Evolutionary conservation across 2,329 filamentous ascomycete genomes (phyloP).

Genomic region (Alternaria sp.): DNA sequence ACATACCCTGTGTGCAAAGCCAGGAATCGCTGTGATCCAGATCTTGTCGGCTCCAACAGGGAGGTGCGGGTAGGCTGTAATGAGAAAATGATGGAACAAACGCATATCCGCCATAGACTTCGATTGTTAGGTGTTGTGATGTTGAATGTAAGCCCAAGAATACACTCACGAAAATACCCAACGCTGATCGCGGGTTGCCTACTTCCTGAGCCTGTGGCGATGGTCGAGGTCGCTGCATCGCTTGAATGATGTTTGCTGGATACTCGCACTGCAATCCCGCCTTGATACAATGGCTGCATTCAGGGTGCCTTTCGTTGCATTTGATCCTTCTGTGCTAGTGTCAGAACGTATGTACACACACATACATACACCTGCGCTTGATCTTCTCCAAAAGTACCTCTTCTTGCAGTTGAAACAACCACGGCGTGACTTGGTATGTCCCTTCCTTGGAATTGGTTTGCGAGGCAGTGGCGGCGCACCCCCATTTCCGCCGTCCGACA

Average conservation of each 20-base stretch:
- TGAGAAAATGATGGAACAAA: constrained; percentile 73
- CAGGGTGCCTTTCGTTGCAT: constrained; percentile 72
- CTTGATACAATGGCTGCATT: constrained; percentile 71
- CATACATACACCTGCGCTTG: not conserved
- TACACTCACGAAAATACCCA: constrained; percentile 46
- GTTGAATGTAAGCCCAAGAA: constrained; percentile 8
- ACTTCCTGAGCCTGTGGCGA: constrained; percentile 39
- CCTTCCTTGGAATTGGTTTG: constrained; percentile 58
- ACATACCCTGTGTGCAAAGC: constrained; percentile 71
- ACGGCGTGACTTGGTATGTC: constrained; percentile 71
- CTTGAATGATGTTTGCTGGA: constrained; percentile 56
- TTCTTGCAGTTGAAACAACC: constrained; percentile 73
- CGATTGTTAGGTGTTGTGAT: constrained; percentile 22
- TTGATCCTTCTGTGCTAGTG: constrained; percentile 67
- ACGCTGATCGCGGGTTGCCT: constrained; percentile 42
- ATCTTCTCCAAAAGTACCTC: not conserved
- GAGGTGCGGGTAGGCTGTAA: constrained; percentile 69
- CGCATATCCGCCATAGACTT: constrained; percentile 67
- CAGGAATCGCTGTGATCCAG: constrained; percentile 73
- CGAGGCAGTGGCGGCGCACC: constrained; percentile 38
- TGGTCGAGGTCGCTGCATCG: constrained; percentile 30
- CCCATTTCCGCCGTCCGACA: constrained; percentile 30
- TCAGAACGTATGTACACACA: not conserved
- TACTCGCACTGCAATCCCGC: constrained; percentile 71
- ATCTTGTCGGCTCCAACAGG: constrained; percentile 71